Conservation (phyloP, 106 monocot species). For the Ottelia alismoides region DNA sequence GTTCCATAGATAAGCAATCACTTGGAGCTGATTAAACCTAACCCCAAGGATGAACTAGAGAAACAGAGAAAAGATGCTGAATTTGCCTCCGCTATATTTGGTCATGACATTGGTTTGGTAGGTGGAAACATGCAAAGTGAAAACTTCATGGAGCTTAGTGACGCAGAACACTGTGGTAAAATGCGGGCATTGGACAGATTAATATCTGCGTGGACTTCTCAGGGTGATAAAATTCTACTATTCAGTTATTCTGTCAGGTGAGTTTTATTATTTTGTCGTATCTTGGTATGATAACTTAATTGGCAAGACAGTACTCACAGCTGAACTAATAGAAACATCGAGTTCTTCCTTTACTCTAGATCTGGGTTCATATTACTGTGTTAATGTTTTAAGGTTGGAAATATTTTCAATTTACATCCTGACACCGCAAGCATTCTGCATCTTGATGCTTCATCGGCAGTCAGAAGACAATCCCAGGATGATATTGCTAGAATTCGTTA, state of each 20-base stretch:
- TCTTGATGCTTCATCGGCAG: too few species aligned
- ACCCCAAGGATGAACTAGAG: constrained; percentile 78
- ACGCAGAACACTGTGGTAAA: constrained; percentile 89
- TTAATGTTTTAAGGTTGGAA: background rate
- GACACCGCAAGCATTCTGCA: too few species aligned
- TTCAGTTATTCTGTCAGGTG: constrained; percentile 99
- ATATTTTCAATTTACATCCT: background rate
- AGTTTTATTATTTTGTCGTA: too few species aligned
- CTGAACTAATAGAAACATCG: too few species aligned
- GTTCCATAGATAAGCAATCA: constrained; percentile 81
- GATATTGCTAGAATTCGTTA: too few species aligned
- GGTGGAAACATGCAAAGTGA: constrained; percentile 66
- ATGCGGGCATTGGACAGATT: constrained; percentile 81
- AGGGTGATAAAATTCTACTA: constrained; percentile 86
- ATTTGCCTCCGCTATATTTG: constrained; percentile 65
- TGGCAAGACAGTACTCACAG: too few species aligned
- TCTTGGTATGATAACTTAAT: too few species aligned
- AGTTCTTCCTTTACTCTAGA: too few species aligned
- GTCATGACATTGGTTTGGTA: constrained; percentile 57
- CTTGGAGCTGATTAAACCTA: constrained; percentile 93
- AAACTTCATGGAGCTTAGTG: constrained; percentile 97
- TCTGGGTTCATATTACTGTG: too few species aligned
- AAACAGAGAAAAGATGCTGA: constrained; percentile 98
- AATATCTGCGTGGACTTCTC: constrained; percentile 44
- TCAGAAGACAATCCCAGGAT: too few species aligned